phyloP scores from a whole-genome alignment of 1,284 basidiomycete species.

The Tilletiaria anomala region DNA sequence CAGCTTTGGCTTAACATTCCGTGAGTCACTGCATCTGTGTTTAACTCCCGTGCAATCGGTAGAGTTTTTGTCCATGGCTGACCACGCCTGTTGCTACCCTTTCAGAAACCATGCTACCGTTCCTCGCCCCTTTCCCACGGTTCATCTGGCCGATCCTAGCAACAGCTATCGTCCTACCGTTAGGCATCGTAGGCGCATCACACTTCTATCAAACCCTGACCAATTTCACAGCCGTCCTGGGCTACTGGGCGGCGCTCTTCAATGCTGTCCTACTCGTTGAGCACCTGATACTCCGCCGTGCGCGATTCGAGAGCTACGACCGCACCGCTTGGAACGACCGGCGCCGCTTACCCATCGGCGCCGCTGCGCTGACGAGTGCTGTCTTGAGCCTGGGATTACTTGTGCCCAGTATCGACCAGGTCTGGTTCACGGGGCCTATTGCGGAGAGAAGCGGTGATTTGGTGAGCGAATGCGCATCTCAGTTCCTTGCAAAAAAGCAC shows the following conservation, averaged over 20 bases:
- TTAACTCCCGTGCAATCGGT: too few relatives aligned
- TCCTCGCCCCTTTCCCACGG: constrained; percentile 52
- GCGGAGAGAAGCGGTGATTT: too few relatives aligned
- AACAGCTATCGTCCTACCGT: constrained; percentile 56
- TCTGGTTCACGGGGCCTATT: too few relatives aligned
- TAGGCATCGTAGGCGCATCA: constrained; percentile 51
- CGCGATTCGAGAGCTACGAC: constrained; percentile 46
- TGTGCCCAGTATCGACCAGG: constrained; percentile 37
- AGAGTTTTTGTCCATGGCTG: too few relatives aligned
- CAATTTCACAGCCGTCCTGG: constrained; percentile 47
- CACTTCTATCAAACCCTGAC: constrained; percentile 50
- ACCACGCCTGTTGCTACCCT: too few relatives aligned
- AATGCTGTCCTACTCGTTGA: constrained; percentile 50
- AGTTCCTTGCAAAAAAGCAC: too few relatives aligned
- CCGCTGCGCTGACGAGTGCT: constrained; percentile 42
- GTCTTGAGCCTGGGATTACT: constrained; percentile 27
- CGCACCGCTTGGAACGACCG: constrained; percentile 49
- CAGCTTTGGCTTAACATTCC: too few relatives aligned
- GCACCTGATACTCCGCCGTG: constrained; percentile 48
- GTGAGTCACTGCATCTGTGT: too few relatives aligned
- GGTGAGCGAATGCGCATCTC: too few relatives aligned
- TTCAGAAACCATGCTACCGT: too few relatives aligned
- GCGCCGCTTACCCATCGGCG: constrained; percentile 47
- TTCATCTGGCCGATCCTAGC: constrained; percentile 71
- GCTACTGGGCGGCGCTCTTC: constrained; percentile 55